Percentiles rank a stretch among this genome's conserved stretches.
These are phyloP conservation scores for Dissoconium aciculare DNA, from an alignment of 2,329 filamentous ascomycete genomes.

Conservation along the genomic window DNA sequence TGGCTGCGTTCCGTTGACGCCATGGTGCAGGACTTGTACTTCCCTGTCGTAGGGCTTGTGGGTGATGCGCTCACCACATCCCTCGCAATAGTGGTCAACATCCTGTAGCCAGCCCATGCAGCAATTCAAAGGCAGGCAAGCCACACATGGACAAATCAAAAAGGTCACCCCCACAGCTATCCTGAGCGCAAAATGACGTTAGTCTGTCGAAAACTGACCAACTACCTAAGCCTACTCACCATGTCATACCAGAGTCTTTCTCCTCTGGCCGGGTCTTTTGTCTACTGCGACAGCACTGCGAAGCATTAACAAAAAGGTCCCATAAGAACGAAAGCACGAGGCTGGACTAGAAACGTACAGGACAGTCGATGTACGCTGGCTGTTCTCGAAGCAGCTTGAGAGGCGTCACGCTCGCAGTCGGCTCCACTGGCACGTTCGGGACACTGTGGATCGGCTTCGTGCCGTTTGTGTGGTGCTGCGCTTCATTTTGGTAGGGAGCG, in stretches of 20 bases:
- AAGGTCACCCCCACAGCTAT: neutral
- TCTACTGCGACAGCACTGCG: neutral
- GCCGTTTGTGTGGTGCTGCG: no score
- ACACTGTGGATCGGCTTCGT: no score
- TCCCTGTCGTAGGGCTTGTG: no score
- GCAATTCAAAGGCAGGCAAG: neutral
- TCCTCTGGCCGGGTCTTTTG: neutral
- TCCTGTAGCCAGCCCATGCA: neutral
- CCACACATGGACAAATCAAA: neutral
- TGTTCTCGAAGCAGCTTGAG: no score
- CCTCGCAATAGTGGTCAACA: neutral
- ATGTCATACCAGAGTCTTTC: neutral
- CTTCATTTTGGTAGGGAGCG: no score
- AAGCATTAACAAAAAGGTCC: neutral
- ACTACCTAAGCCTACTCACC: neutral
- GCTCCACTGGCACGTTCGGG: no score
- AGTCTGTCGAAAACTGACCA: neutral
- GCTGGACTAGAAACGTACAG: no score
- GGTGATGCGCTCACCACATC: neutral
- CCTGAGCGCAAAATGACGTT: neutral
- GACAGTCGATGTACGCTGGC: no score
- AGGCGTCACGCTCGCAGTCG: no score
- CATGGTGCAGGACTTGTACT: no score
- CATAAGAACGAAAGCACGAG: no score
- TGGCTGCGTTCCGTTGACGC: no score